These are phyloP conservation scores for Linnemannia elongata DNA, from an alignment of 192 early-diverging fungal species.

Conservation along the genomic window DNA sequence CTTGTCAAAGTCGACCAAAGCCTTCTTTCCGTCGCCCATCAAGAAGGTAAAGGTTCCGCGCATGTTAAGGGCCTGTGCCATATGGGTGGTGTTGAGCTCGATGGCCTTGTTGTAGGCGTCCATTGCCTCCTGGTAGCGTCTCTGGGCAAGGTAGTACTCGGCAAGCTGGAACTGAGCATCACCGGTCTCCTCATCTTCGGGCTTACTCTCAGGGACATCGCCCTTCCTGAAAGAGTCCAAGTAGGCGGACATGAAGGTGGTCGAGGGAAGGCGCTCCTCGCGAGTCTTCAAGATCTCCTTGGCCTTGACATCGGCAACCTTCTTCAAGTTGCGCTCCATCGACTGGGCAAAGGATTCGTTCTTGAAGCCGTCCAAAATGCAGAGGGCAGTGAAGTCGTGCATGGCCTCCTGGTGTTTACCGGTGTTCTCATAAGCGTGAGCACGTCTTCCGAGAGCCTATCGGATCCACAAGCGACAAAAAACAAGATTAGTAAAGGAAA, in stretches of 20 bases:
- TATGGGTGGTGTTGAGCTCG: slow-evolving; percentile 65
- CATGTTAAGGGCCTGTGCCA: slow-evolving; percentile 84
- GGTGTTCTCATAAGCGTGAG: slow-evolving; percentile 69
- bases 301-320: slow-evolving; percentile 81
- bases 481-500: slow-evolving; percentile 8
- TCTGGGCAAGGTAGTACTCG: slow-evolving; percentile 60
- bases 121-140: slow-evolving; percentile 73
- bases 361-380: slow-evolving; percentile 95
- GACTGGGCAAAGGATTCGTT: slow-evolving; percentile 83
- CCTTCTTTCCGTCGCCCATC: slow-evolving; percentile 81
- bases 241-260: slow-evolving; percentile 93
- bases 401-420: slow-evolving; percentile 65
- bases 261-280: slow-evolving; percentile 82
- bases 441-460: slow-evolving; percentile 67
- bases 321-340: slow-evolving; percentile 92
- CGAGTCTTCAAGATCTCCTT: slow-evolving; percentile 77
- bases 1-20: slow-evolving; percentile 82
- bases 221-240: slow-evolving; percentile 87
- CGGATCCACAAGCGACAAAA: not conserved
- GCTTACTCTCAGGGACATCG: slow-evolving; percentile 31
- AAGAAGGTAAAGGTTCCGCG: slow-evolving; percentile 92
- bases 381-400: slow-evolving; percentile 90
- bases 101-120: slow-evolving; percentile 76
- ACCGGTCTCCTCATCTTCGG: slow-evolving; percentile 53
- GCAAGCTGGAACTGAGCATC: slow-evolving; percentile 71